phyloP scores from a whole-genome alignment of 495 filamentous ascomycete genomes.

The Rusavskia elegans region DNA sequence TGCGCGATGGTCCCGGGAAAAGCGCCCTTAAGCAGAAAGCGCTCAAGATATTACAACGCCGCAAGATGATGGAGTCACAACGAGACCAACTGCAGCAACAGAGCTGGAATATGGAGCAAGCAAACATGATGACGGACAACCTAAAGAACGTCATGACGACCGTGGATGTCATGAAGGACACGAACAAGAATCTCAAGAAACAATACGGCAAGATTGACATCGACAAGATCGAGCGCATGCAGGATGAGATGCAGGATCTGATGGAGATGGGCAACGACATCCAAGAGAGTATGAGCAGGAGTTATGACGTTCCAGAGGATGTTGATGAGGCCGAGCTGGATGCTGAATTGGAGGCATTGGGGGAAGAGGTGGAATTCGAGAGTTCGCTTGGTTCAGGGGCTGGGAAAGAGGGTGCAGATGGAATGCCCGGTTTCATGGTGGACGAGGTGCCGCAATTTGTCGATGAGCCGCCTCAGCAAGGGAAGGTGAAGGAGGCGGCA shows the following conservation, averaged over 20 bases:
- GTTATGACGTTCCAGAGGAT: constrained; percentile 93
- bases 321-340: constrained; percentile 97
- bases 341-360: constrained; percentile 87
- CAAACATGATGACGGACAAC: constrained; percentile 98
- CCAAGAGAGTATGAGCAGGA: constrained; percentile 82
- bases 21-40: constrained; percentile 86
- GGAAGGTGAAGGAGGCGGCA: constrained; percentile 69
- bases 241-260: constrained; percentile 98
- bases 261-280: constrained; percentile 98
- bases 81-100: constrained; percentile 89
- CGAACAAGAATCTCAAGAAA: constrained; percentile 81
- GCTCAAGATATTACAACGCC: constrained; percentile 86
- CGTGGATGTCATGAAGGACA: constrained; percentile 91
- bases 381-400: constrained; percentile 36
- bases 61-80: constrained; percentile 89
- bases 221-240: constrained; percentile 92
- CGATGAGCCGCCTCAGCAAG: constrained; percentile 55
- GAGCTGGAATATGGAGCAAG: constrained; percentile 99
- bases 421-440: constrained; percentile 72
- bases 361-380: constrained; percentile 73
- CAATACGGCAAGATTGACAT: constrained; percentile 97
- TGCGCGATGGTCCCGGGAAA: constrained; percentile 95
- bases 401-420: constrained; percentile 36
- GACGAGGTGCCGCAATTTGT: constrained; percentile 84
- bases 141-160: constrained; percentile 98